Conservation (phyloP, 148 eudicot species). For the Spergularia marina region DNA sequence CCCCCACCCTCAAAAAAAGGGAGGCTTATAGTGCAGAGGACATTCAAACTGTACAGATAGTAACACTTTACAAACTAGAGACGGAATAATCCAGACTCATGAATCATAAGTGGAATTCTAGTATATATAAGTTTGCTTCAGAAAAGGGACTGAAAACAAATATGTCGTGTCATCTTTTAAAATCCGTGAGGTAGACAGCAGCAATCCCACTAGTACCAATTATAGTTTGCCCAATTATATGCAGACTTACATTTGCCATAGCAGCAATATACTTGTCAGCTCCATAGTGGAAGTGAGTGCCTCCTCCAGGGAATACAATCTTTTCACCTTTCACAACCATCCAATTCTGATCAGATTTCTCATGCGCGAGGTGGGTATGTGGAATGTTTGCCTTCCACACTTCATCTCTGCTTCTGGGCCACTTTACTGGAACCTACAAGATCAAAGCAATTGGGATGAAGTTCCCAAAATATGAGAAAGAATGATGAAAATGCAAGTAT, state of each 20-base stretch:
- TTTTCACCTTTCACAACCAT: slow-evolving; percentile 98
- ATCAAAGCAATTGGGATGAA: not conserved
- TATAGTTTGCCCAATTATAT: slow-evolving; percentile 10
- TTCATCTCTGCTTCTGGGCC: slow-evolving; percentile 99
- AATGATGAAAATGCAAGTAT: not conserved
- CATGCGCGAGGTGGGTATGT: slow-evolving; percentile 97
- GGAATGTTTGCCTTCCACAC: slow-evolving; percentile 99
- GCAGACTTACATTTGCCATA: slow-evolving; percentile 80
- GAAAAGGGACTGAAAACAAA: not conserved
- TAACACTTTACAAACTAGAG: not conserved
- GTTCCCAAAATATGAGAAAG: slow-evolving; percentile 8
- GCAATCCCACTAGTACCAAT: not conserved
- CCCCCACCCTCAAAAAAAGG: too few species aligned
- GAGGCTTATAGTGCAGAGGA: too few species aligned
- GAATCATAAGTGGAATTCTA: not conserved
- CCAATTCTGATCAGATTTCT: slow-evolving; percentile 99
- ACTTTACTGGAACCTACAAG: slow-evolving; percentile 81
- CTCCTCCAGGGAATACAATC: slow-evolving; percentile 94
- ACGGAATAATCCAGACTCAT: not conserved
- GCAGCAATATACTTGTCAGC: slow-evolving; percentile 92
- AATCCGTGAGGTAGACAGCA: not conserved
- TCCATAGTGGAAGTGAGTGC: slow-evolving; percentile 98
- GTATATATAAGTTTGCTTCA: not conserved
- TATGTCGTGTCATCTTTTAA: not conserved
- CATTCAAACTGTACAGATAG: too few species aligned